These are phyloP conservation scores for Talaromyces islandicus DNA, from an alignment of 2,329 filamentous ascomycete genomes.

Conservation along the genomic window DNA sequence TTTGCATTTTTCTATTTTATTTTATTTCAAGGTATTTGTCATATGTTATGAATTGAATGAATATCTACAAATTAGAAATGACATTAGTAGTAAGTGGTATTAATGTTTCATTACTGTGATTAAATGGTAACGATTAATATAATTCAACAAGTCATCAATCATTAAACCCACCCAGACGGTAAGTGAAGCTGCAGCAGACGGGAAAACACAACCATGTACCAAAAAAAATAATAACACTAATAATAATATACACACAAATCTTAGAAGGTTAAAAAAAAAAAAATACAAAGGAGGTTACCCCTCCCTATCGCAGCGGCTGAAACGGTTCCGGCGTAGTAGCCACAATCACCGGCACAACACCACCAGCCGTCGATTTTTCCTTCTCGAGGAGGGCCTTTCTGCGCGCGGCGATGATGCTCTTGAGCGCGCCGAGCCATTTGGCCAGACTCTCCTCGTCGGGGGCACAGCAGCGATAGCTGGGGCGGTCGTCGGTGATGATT, in stretches of 20 bases:
- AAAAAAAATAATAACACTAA: no score
- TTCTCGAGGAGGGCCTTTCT: conserved; percentile 26
- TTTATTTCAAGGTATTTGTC: not conserved
- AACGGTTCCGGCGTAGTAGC: conserved; percentile 1
- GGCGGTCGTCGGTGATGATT: conserved; percentile 88
- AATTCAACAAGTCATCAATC: not conserved
- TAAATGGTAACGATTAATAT: not conserved
- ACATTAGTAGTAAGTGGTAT: not conserved
- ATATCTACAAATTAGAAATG: not conserved
- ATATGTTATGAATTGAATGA: not conserved
- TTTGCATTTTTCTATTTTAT: not conserved
- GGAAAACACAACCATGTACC: not conserved
- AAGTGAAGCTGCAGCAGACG: no score
- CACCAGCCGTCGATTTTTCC: conserved; percentile 13
- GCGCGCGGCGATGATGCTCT: conserved; percentile 53
- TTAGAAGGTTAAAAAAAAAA: no score
- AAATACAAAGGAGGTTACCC: no score
- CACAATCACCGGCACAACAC: conserved; percentile 6
- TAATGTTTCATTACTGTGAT: not conserved
- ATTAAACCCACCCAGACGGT: not conserved
- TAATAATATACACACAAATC: not conserved
- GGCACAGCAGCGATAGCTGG: conserved; percentile 64
- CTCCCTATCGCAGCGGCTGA: conserved; percentile 7
- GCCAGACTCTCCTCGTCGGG: conserved; percentile 75
- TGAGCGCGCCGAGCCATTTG: conserved; percentile 82